Conservation (phyloP, 768 basidiomycete species). For the Dentipellis sp. region DNA sequence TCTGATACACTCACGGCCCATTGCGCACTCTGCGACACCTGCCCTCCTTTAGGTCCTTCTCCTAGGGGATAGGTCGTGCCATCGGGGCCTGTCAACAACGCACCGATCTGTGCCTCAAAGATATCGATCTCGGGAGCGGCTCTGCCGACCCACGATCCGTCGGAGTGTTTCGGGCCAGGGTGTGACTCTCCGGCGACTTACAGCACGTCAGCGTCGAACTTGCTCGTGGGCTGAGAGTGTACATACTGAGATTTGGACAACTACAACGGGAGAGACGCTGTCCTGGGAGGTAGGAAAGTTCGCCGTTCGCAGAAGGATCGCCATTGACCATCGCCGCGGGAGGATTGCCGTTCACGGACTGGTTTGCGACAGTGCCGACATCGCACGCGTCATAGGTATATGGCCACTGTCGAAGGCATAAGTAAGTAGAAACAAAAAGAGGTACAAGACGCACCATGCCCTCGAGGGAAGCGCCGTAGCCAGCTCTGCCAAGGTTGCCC, state of each 20-base stretch:
- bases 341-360: conserved; percentile 62
- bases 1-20: conserved; percentile 4
- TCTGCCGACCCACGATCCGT: conserved; percentile 51
- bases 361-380: conserved; percentile 80
- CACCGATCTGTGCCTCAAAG: conserved; percentile 38
- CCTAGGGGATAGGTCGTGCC: not conserved
- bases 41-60: not conserved
- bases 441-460: conserved; percentile 46
- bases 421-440: not conserved
- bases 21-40: conserved; percentile 1
- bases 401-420: conserved; percentile 44
- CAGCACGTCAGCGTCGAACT: no score
- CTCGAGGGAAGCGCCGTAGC: conserved; percentile 78
- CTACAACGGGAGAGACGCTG: conserved; percentile 28
- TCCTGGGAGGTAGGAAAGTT: conserved; percentile 77
- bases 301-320: conserved; percentile 39
- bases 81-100: not conserved
- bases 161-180: conserved; percentile 37
- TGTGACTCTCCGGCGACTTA: conserved; percentile 30
- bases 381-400: conserved; percentile 84
- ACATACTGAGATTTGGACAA: conserved; percentile 19
- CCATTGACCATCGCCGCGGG: conserved; percentile 50
- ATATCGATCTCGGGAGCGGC: conserved; percentile 64
- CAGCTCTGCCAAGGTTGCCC: conserved; percentile 78
- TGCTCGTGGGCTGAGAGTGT: not conserved